Base-by-base conservation (phyloP, 2,329 filamentous ascomycete species). In the Colletotrichum sp. region DNA sequence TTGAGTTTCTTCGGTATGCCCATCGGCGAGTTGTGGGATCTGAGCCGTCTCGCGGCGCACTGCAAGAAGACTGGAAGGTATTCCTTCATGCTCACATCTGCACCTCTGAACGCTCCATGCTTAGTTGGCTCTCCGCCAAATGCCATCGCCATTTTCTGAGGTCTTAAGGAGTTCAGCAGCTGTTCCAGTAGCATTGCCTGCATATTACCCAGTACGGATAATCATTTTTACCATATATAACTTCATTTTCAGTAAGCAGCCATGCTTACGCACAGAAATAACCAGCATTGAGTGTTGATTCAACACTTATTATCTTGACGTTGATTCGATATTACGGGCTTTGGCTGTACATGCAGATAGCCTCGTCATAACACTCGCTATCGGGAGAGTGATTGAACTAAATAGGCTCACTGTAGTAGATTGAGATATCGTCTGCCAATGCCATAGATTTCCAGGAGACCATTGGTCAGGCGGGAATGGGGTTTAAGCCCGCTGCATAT, bases 81-180 rank as follows among this genome's bases (percentile, higher is more conserved):
- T 84, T 89, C 86, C 7, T 94, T 94, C 80, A 88, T 94, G 84
- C 87, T 94, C 28, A 90, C 89, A 1, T 92, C 90, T 76, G 87
- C 86, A 16, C 91, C 92, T 1, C 83, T 92, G 39, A 93, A 93
- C 80, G 88, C 91, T 60, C 88, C 88, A 8, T 89, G 91, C 4
- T 80, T 89, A 3, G 82, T 90, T 3, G 86, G 84, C 3, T 89
- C 86, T 32, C 89, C 88, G 28, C 87, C 88, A 39, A 90, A 89
- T 76, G 87, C 87, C 2, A 59, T 89, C 13, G 88, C 88, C 4
- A 85, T 90, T 8, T 86, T 89, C 49, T 88, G 44, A 52, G n/a
- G 10, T 21, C 1, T 9, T 8, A 8, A 0, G n/a, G 10, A 52
- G n/a, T 52, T 21, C 44, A 52, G n/a, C 44, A 52, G 44, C 44